Percentiles rank a stretch among this genome's conserved stretches.
Evolutionary conservation across 1,139 yeast species (phyloP).

Genomic region (Pichia sp.): DNA sequence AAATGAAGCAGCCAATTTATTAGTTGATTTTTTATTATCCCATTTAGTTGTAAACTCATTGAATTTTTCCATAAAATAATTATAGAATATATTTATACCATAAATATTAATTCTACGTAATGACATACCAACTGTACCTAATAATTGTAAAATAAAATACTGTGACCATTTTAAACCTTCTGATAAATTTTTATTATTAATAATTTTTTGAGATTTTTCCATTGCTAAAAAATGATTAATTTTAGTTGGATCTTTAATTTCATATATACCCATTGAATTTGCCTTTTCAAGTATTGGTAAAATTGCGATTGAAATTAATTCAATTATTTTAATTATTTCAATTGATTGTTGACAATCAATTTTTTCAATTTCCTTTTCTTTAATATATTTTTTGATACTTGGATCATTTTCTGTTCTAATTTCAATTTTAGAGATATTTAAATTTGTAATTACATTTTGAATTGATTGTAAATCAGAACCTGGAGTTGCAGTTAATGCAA

Average conservation of each 20-base stretch:
- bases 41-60: conserved; percentile 53
- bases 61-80: conserved; percentile 52
- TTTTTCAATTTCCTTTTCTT: conserved; percentile 56
- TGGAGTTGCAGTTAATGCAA: conserved; percentile 95
- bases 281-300: conserved; percentile 60
- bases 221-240: conserved; percentile 69
- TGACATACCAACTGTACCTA: conserved; percentile 73
- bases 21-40: conserved; percentile 42
- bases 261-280: conserved; percentile 53
- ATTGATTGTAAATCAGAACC: conserved; percentile 83
- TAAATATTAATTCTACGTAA: conserved; percentile 64
- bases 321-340: conserved; percentile 47
- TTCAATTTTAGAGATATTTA: conserved; percentile 70
- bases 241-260: conserved; percentile 53
- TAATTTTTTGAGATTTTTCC: conserved; percentile 56
- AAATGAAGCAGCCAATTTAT: conserved; percentile 55
- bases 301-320: conserved; percentile 51
- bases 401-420: conserved; percentile 78
- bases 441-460: conserved; percentile 70
- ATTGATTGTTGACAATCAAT: conserved; percentile 46
- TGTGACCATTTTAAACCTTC: conserved; percentile 71
- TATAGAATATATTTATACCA: conserved; percentile 72
- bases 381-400: conserved; percentile 76
- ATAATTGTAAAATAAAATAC: conserved; percentile 49
- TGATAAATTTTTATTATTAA: conserved; percentile 44